Evolutionary conservation across 2,329 filamentous ascomycete species (phyloP), one percentile per base, ranked within the genome.

Genomic region (Hypoxylon sp.): DNA sequence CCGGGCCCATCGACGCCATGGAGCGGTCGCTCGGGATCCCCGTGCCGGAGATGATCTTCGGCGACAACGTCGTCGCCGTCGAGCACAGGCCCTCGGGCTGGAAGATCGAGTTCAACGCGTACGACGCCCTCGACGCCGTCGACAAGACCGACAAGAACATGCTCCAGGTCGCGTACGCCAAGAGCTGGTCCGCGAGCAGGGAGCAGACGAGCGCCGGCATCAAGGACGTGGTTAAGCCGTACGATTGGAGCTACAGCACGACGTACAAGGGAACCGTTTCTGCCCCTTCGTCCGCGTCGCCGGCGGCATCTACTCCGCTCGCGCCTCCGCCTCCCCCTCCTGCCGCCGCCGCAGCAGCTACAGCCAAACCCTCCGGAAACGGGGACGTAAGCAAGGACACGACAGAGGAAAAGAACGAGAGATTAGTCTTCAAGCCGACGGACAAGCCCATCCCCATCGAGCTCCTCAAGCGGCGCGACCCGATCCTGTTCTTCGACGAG

Each of bases 41-140:
- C 16, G 88, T 95, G 40, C 96, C 96, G 7, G 96, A 99, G 82
- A 99, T 99, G 96, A 99, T 99, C 70, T 99, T 99, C 76, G 96
- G 96, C 66, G 94, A 99, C 82, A 99, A 99, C 78, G 82, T 91
- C 61, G 89, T 97, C 40, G 81, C 87, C 5, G 85, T 99, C 64
- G 83, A 89, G 55, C 93, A 98, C 80, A 67, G 81, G n/a, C 84
- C 86, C 18, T 89, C 86, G n/a, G 87, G 89, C 45, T 99, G 93
- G 93, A 82, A 83, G 45, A 83, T 98, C 67, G 81, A 85, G 55
- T 99, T 98, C 83, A 91, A 91, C 76, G 91, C 96, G 20, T 91
- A 89, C 72, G 93, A 95, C 76, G 96, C 95, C 22, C 85, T 99
- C 68, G 93, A 97, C 78, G 84, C 85, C 64, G 96, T 99, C 50